Evolutionary conservation across 768 basidiomycete genomes (phyloP).

Genomic region (Agaricus subrufescens): DNA sequence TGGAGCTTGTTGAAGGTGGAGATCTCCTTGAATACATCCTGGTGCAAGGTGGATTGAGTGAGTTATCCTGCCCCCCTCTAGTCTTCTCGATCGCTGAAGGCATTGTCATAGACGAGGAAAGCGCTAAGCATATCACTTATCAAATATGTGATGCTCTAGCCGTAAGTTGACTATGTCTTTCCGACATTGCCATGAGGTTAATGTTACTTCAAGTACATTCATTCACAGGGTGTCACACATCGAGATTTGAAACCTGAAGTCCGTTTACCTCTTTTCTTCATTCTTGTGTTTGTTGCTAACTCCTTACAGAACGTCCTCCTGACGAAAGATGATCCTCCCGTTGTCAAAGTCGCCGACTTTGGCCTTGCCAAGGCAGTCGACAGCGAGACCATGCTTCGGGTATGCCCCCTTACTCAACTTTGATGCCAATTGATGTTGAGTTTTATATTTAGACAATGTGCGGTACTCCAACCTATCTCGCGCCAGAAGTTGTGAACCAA

Average conservation of each 20-base stretch:
- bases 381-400: constrained; percentile 69
- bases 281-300: not conserved
- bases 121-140: constrained; percentile 65
- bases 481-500: constrained; percentile 84
- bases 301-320: constrained; percentile 71
- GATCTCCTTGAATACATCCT: constrained; percentile 84
- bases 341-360: constrained; percentile 92
- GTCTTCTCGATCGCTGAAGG: not conserved
- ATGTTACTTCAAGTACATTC: constrained; percentile 47
- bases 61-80: constrained; percentile 16
- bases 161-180: constrained; percentile 31
- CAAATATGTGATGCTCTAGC: constrained; percentile 81
- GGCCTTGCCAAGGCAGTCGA: constrained; percentile 93
- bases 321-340: constrained; percentile 63
- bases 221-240: constrained; percentile 76
- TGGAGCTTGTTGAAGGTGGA: constrained; percentile 85
- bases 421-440: not conserved
- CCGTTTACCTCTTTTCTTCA: constrained; percentile 12
- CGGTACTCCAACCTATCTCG: constrained; percentile 92
- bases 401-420: constrained; percentile 26
- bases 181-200: not conserved
- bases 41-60: constrained; percentile 54
- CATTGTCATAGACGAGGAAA: constrained; percentile 39
- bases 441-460: constrained; percentile 72
- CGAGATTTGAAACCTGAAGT: constrained; percentile 93